A percentile compares a stretch with the other conserved stretches of the same genome.
Conservation (phyloP, 495 filamentous ascomycete species). For the Podospora didyma region DNA sequence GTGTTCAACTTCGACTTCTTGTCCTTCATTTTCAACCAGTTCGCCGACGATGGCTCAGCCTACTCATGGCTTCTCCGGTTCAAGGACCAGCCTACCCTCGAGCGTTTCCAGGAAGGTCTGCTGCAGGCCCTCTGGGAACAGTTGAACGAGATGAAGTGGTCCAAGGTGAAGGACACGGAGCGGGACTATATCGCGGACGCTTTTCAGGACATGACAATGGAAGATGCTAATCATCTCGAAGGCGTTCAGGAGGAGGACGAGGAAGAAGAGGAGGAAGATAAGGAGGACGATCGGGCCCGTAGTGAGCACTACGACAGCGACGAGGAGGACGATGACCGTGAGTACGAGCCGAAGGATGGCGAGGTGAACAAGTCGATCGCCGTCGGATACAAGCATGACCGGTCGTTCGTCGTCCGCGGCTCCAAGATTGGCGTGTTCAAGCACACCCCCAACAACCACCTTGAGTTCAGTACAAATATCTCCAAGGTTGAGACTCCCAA, state of each 20-base stretch:
- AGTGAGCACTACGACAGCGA: conserved; percentile 79
- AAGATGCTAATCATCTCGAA: conserved; percentile 61
- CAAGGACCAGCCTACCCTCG: conserved; percentile 71
- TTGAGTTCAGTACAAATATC: conserved; percentile 97
- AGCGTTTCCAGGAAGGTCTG: conserved; percentile 87
- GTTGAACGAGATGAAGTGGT: conserved; percentile 91
- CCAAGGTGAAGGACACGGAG: conserved; percentile 85
- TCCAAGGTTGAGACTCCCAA: conserved; percentile 89
- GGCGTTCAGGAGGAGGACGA: conserved; percentile 66
- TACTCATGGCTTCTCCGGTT: conserved; percentile 96
- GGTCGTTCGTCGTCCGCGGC: conserved; percentile 93
- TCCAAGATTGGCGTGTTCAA: conserved; percentile 99
- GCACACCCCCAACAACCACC: conserved; percentile 84
- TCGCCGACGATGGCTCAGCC: conserved; percentile 78
- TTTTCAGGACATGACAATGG: conserved; percentile 92
- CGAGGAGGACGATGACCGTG: conserved; percentile 84
- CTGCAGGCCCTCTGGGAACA: conserved; percentile 98
- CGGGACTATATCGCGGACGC: conserved; percentile 92
- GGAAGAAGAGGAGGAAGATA: conserved; percentile 59
- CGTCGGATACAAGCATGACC: conserved; percentile 97
- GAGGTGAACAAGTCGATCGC: conserved; percentile 92
- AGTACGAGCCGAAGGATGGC: conserved; percentile 66
- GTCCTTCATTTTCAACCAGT: conserved; percentile 98
- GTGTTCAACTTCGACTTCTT: conserved; percentile 98
- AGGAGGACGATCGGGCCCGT: conserved; percentile 55